These are phyloP conservation scores for Bjerkandera adusta DNA, from an alignment of 1,284 basidiomycete genomes.

Conservation along the genomic window DNA sequence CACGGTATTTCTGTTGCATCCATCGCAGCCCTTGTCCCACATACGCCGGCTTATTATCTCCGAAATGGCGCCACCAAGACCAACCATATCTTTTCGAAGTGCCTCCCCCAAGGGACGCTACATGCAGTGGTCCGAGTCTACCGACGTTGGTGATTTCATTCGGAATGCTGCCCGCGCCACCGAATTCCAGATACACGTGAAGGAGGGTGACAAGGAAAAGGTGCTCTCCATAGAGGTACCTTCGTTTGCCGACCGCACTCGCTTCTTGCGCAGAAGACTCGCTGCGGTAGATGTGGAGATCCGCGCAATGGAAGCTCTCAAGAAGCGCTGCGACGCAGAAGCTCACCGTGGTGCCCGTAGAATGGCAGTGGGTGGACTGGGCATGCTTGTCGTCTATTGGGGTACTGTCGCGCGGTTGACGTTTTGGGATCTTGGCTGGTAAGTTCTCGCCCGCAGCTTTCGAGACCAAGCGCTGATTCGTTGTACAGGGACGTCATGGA, in stretches of 20 bases:
- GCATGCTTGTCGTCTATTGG: conserved; percentile 62
- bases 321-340: conserved; percentile 50
- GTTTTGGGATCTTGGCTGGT: conserved; percentile 65
- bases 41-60: conserved; percentile 47
- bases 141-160: conserved; percentile 67
- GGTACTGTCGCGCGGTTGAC: conserved; percentile 58
- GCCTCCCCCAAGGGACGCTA: conserved; percentile 36
- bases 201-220: conserved; percentile 11
- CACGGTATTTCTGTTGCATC: conserved; percentile 59
- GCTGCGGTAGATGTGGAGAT: conserved; percentile 41
- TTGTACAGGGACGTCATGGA: conserved; percentile 63
- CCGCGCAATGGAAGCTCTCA: conserved; percentile 49
- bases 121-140: conserved; percentile 63
- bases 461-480: conserved; percentile 2
- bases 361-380: conserved; percentile 59
- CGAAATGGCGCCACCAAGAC: conserved; percentile 9
- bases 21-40: conserved; percentile 60
- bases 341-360: conserved; percentile 54
- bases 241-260: conserved; percentile 60
- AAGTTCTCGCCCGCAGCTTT: conserved; percentile 13
- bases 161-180: conserved; percentile 56
- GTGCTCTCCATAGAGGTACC: conserved; percentile 56
- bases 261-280: conserved; percentile 54
- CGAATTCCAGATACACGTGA: conserved; percentile 54
- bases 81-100: conserved; percentile 45